phyloP scores from a whole-genome alignment of 164 flowering plant species.

The Tetracentron sinense region DNA sequence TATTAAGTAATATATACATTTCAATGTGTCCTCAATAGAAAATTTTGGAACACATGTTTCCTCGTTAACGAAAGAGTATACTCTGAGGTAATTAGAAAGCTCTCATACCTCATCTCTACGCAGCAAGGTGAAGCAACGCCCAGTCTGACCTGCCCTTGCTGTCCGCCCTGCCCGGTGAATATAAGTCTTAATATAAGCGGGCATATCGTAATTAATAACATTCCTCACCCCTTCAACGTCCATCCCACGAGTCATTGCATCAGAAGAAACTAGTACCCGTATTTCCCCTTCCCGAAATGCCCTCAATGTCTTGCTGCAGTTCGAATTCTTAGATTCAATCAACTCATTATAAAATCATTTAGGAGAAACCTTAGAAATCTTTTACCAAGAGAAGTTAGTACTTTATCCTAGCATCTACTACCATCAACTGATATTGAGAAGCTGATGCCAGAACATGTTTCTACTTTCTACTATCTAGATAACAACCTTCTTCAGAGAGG shows the following conservation, averaged over 20 bases:
- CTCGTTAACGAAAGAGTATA: no score
- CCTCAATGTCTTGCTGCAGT: conserved; percentile 67
- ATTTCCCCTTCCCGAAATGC: conserved; percentile 68
- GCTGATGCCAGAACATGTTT: neutral
- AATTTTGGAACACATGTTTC: no score
- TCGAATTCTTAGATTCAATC: neutral
- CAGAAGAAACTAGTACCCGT: conserved; percentile 84
- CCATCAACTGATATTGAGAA: neutral
- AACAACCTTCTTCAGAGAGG: neutral
- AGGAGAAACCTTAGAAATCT: neutral
- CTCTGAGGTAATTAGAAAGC: neutral
- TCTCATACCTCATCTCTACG: conserved; percentile 56
- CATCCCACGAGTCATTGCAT: conserved; percentile 98
- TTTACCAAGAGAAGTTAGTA: neutral
- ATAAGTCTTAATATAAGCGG: conserved; percentile 67
- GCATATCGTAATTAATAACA: conserved; percentile 85
- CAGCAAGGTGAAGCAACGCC: conserved; percentile 79
- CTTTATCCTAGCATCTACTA: neutral
- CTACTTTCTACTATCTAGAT: neutral
- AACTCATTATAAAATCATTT: neutral
- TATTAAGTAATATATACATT: no score
- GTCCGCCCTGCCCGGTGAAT: conserved; percentile 94
- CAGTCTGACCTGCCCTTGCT: conserved; percentile 86
- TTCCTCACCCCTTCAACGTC: conserved; percentile 83
- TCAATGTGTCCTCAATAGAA: no score